Evolutionary conservation across 83 land plant species (phyloP).

Genomic region (Picea abies): DNA sequence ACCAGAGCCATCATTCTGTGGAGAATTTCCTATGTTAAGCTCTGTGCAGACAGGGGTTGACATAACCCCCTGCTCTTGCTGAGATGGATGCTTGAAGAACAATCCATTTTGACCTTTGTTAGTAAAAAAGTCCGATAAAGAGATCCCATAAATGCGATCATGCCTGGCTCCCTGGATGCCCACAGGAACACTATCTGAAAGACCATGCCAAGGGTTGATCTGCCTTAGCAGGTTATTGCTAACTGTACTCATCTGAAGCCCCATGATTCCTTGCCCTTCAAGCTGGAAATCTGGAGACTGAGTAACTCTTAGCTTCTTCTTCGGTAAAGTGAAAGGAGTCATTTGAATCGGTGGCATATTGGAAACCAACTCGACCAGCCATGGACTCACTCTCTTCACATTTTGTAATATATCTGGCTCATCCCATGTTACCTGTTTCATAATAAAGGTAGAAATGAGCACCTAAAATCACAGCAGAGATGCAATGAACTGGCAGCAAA

Average conservation of each 20-base stretch:
- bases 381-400: slow-evolving; percentile 83
- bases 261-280: slow-evolving; percentile 51
- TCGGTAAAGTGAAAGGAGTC: slow-evolving; percentile 69
- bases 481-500: not conserved
- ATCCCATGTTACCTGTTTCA: slow-evolving; percentile 91
- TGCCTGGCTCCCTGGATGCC: slow-evolving; percentile 99
- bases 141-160: slow-evolving; percentile 55
- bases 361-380: slow-evolving; percentile 88
- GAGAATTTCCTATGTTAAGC: slow-evolving; percentile 12
- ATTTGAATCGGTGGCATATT: slow-evolving; percentile 65
- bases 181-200: slow-evolving; percentile 73
- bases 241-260: slow-evolving; percentile 55
- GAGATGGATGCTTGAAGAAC: slow-evolving; percentile 25
- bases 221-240: slow-evolving; percentile 61
- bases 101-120: slow-evolving; percentile 43
- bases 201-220: slow-evolving; percentile 59
- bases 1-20: not conserved
- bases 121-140: slow-evolving; percentile 40
- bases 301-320: slow-evolving; percentile 62
- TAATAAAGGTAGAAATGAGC: not conserved
- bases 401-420: slow-evolving; percentile 91
- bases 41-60: slow-evolving; percentile 14
- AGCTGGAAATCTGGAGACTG: slow-evolving; percentile 55
- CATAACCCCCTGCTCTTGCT: not conserved
- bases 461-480: not conserved